A percentile compares a stretch with the other conserved stretches of the same genome.
phyloP scores from a whole-genome alignment of 2,329 filamentous ascomycete species.

The Helminthosporium solani region DNA sequence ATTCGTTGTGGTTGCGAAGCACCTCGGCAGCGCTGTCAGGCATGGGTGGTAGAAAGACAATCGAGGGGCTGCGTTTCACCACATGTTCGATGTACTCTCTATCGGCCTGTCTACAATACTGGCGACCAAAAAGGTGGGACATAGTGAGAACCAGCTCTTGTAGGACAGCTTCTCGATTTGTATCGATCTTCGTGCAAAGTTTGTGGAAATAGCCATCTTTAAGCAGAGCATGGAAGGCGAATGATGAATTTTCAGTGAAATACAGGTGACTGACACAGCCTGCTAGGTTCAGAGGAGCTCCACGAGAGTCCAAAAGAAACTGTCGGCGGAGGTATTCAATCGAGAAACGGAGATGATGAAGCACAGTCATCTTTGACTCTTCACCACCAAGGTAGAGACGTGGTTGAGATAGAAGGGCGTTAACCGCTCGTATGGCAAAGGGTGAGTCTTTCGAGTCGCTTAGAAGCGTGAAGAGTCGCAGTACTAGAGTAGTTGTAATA shows the following conservation, averaged over 20 bases:
- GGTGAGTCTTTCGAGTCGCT: constrained; percentile 64
- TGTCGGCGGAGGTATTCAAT: constrained; percentile 76
- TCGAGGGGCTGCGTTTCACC: constrained; percentile 60
- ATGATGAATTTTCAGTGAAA: constrained; percentile 72
- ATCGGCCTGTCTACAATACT: constrained; percentile 51
- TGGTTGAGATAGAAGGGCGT: constrained; percentile 68
- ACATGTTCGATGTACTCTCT: constrained; percentile 50
- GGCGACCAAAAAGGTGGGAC: constrained; percentile 68
- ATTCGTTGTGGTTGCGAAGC: constrained; percentile 62
- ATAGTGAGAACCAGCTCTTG: constrained; percentile 67
- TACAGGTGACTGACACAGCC: constrained; percentile 71
- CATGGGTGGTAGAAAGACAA: constrained; percentile 65
- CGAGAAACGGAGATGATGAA: constrained; percentile 77
- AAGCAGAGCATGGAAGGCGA: constrained; percentile 74
- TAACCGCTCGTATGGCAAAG: constrained; percentile 63
- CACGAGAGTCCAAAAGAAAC: constrained; percentile 61
- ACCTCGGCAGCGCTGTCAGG: constrained; percentile 59
- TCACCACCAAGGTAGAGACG: constrained; percentile 70
- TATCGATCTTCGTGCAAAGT: constrained; percentile 60
- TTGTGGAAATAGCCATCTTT: constrained; percentile 69
- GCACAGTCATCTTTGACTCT: constrained; percentile 66
- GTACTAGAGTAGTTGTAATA: constrained; percentile 69
- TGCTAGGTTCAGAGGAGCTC: constrained; percentile 70
- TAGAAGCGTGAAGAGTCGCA: constrained; percentile 67
- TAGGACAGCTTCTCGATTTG: constrained; percentile 52